These are phyloP conservation scores for Diphasiastrum complanatum DNA, from an alignment of 83 land plant genomes.

Conservation along the genomic window DNA sequence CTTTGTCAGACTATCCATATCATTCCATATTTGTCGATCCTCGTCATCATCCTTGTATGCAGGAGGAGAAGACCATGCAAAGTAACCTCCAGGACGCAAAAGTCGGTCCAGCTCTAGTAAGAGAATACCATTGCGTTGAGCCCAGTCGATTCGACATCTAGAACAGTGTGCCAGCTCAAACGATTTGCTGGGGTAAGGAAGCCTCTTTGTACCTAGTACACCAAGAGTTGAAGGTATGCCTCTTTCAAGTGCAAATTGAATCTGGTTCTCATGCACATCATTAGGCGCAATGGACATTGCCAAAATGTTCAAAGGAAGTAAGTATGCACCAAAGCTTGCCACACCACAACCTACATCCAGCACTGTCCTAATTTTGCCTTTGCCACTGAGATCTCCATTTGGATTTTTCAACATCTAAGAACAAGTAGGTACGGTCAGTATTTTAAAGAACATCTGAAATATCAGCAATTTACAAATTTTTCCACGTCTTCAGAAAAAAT, in stretches of 20 bases:
- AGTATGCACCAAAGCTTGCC: conserved; percentile 96
- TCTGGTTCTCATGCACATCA: conserved; percentile 94
- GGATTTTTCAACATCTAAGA: conserved; percentile 80
- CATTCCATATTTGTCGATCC: conserved; percentile 66
- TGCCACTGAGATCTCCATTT: conserved; percentile 56
- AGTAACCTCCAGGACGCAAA: conserved; percentile 90
- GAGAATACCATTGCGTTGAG: conserved; percentile 89
- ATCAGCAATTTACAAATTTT: neutral
- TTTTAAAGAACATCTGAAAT: neutral
- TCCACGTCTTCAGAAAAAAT: neutral
- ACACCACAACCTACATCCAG: conserved; percentile 98
- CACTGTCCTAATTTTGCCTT: conserved; percentile 72
- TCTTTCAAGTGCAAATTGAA: conserved; percentile 91
- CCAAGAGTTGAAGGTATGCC: conserved; percentile 92
- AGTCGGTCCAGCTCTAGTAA: conserved; percentile 79
- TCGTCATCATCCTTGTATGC: conserved; percentile 76
- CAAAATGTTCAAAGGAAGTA: conserved; percentile 59
- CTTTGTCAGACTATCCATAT: conserved; percentile 53
- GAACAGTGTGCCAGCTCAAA: conserved; percentile 96
- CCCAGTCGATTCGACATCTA: conserved; percentile 94
- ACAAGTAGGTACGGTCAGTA: neutral
- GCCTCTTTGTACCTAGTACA: conserved; percentile 79
- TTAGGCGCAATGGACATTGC: conserved; percentile 97
- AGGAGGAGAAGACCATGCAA: conserved; percentile 92
- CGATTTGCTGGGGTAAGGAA: conserved; percentile 90